These are phyloP conservation scores for Ophiostoma sp. DNA, from an alignment of 2,329 filamentous ascomycete species.

Conservation along the genomic window DNA sequence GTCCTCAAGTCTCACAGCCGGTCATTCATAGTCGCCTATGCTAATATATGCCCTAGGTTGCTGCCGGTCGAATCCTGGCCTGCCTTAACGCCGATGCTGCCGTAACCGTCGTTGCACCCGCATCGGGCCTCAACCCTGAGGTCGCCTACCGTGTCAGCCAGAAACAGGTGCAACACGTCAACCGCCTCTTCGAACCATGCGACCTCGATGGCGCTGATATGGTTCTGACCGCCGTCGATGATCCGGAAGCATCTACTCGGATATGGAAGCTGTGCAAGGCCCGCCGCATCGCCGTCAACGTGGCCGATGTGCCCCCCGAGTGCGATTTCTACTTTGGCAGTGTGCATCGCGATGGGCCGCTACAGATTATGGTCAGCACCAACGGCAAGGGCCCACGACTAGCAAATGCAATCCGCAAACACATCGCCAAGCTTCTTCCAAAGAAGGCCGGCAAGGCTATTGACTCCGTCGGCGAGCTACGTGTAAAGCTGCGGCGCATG, in stretches of 20 bases:
- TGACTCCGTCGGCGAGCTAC: conserved; percentile 71
- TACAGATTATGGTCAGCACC: conserved; percentile 98
- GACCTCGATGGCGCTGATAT: conserved; percentile 79
- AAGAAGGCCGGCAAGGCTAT: conserved; percentile 79
- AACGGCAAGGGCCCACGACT: conserved; percentile 93
- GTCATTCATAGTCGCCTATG: conserved; percentile 13
- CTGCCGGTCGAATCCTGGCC: conserved; percentile 87
- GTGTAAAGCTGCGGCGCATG: conserved; percentile 70
- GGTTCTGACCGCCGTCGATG: conserved; percentile 90
- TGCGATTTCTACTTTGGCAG: conserved; percentile 99
- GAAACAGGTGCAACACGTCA: conserved; percentile 70
- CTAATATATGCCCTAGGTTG: conserved; percentile 57
- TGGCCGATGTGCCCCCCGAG: conserved; percentile 91
- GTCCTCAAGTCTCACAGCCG: not conserved
- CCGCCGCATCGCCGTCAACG: conserved; percentile 79
- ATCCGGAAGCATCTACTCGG: conserved; percentile 78
- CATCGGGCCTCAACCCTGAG: conserved; percentile 76
- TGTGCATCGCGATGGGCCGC: conserved; percentile 85
- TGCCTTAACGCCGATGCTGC: conserved; percentile 90
- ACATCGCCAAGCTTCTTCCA: conserved; percentile 73
- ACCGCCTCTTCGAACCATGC: conserved; percentile 77
- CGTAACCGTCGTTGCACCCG: conserved; percentile 79
- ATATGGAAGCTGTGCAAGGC: conserved; percentile 95
- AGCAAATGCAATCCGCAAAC: conserved; percentile 75
- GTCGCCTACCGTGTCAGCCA: conserved; percentile 74